Evolutionary conservation across 495 filamentous ascomycete genomes (phyloP), one percentile per base, ranked within the genome.

Genomic region (Penicillium parvum): DNA sequence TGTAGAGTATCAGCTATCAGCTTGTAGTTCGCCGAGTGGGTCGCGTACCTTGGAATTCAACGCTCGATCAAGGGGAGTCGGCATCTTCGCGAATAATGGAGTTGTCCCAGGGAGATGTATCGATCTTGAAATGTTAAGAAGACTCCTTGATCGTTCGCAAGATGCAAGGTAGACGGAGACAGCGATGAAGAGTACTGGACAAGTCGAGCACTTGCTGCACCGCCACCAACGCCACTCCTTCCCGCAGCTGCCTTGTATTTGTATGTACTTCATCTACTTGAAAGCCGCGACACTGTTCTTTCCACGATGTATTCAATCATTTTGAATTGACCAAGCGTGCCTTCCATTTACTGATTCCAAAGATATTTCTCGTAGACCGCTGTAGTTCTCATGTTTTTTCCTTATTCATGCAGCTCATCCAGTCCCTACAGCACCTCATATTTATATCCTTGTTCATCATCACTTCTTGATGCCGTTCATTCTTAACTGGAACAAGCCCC

Each of bases 1-100:
- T 80, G 52, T 20, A 33, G 7, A 45, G 25, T 32, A 40, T 49
- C 41, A 46, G 54, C 38, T 28, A 45, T 48, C 38, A 25, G 16
- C 48, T 12, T 11, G n/a, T 35, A 2, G 11, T 12, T 45, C n/a
- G 8, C 17, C 8, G 6, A 35, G 28, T 40, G 10, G 43, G 25
- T 16, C 7, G 58, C 61, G 53, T 73, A 90, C 86, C 71, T 81
- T 85, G 28, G 87, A 91, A 45, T 77, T 82, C 64, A 92, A 63
- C n/a, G 82, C 83, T 61, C 76, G 79, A 62, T 92, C 87, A 7
- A 92, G 67, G 32, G 78, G 79, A 44, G 87, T 92, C 35, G 85
- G 84, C 84, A 70, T 69, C 21, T 49, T 20, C n/a, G 19, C 23
- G 18, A 16, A 37, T 12, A 23, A 15, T 17, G 6, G 10, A 29